These are phyloP conservation scores for Zygnema cylindricum DNA, from an alignment of 139 green algal genomes.

Conservation along the genomic window DNA sequence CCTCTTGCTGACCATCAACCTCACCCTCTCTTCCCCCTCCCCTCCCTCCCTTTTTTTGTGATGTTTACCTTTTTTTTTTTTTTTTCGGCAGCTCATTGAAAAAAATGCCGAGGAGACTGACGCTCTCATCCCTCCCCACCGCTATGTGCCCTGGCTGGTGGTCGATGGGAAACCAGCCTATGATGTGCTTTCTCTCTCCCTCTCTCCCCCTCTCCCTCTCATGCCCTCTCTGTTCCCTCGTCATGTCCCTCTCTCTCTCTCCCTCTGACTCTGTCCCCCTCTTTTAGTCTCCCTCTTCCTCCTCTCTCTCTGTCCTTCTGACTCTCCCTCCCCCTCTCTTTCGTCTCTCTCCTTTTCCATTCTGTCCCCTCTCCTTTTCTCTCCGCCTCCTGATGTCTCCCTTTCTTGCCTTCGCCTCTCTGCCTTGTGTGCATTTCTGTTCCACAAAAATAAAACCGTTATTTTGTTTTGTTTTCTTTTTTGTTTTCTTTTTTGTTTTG, in stretches of 20 bases:
- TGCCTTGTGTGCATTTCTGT: neutral
- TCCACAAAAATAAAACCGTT: neutral
- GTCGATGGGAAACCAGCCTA: constrained; percentile 12
- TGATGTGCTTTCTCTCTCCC: constrained; percentile 2
- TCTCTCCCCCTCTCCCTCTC: neutral
- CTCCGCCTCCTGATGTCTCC: too few relatives aligned
- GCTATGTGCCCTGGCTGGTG: constrained; percentile 13
- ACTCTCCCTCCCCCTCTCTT: too few relatives aligned
- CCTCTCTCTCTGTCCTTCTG: too few relatives aligned
- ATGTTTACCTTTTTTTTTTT: neutral
- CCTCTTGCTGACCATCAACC: neutral
- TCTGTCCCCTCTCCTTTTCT: too few relatives aligned
- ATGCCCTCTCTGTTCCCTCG: neutral
- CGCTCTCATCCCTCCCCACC: constrained; percentile 4
- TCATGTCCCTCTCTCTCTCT: too few relatives aligned
- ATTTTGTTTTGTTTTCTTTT: neutral
- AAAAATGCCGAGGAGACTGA: constrained; percentile 6
- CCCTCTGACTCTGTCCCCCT: too few relatives aligned
- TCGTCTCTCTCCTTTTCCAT: too few relatives aligned
- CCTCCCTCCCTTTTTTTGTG: neutral
- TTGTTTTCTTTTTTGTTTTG: neutral
- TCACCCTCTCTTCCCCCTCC: neutral
- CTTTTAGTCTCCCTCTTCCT: too few relatives aligned
- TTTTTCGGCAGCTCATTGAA: constrained; percentile 2
- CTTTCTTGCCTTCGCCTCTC: too few relatives aligned